These are phyloP conservation scores for Stereum hirsutum DNA, from an alignment of 1,284 basidiomycete genomes.

Conservation along the genomic window DNA sequence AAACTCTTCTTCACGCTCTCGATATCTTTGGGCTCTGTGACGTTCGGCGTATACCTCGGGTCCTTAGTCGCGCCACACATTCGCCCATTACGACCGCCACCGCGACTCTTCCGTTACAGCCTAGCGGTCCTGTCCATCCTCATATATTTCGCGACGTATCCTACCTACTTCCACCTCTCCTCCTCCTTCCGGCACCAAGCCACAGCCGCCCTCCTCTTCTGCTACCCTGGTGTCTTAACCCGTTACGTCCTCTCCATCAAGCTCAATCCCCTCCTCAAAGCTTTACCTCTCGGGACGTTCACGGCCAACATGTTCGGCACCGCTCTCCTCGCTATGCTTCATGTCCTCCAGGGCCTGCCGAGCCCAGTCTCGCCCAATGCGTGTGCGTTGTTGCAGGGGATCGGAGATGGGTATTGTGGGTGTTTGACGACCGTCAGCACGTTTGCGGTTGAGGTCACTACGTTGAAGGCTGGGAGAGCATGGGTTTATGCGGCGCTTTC, in stretches of 20 bases:
- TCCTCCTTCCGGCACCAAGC: slow-evolving; percentile 68
- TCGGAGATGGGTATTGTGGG: slow-evolving; percentile 91
- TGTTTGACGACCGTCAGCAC: slow-evolving; percentile 94
- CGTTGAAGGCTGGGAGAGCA: slow-evolving; percentile 46
- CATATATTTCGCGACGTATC: slow-evolving; percentile 58
- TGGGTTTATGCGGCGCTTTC: slow-evolving; percentile 66
- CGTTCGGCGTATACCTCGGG: slow-evolving; percentile 51
- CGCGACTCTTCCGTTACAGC: slow-evolving; percentile 30
- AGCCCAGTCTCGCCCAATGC: slow-evolving; percentile 35
- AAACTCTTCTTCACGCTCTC: slow-evolving; percentile 75
- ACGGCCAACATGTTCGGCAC: slow-evolving; percentile 80
- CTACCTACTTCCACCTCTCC: slow-evolving; percentile 73
- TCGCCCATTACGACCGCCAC: slow-evolving; percentile 29
- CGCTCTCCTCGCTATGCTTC: slow-evolving; percentile 63
- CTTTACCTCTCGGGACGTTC: slow-evolving; percentile 85
- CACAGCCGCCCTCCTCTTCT: slow-evolving; percentile 84
- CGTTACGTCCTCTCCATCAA: slow-evolving; percentile 73
- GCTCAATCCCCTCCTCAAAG: slow-evolving; percentile 58
- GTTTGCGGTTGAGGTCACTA: slow-evolving; percentile 75
- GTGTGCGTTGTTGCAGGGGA: slow-evolving; percentile 71
- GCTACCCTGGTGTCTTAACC: slow-evolving; percentile 82
- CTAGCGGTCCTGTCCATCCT: slow-evolving; percentile 42
- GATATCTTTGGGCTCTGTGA: slow-evolving; percentile 57
- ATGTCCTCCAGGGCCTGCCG: slow-evolving; percentile 55
- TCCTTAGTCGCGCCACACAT: slow-evolving; percentile 30